Evolutionary conservation across 257 asterid species (phyloP).

Genomic region (Echites panduratus): DNA sequence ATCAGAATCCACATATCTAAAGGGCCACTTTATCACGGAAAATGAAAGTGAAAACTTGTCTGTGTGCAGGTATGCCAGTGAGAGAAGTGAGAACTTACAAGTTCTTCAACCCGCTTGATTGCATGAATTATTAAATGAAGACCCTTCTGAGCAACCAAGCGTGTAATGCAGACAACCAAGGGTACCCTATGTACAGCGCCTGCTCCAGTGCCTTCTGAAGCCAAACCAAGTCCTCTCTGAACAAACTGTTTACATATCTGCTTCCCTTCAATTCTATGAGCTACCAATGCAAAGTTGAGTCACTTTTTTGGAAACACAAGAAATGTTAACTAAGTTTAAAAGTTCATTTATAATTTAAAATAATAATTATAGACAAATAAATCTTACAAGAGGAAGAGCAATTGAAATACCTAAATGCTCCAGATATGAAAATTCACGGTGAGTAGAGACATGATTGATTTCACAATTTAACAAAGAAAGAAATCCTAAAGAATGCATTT

Average conservation of each 20-base stretch:
- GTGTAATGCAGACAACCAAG: slow-evolving; percentile 69
- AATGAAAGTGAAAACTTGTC: neutral
- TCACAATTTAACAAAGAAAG: neutral
- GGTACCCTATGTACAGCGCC: slow-evolving; percentile 37
- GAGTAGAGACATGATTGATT: neutral
- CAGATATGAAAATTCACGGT: neutral
- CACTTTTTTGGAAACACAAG: neutral
- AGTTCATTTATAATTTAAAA: slow-evolving; percentile 11
- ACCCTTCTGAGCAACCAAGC: slow-evolving; percentile 92
- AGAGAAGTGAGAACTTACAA: slow-evolving; percentile 37
- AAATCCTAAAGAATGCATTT: neutral
- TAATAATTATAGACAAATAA: neutral
- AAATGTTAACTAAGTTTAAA: slow-evolving; percentile 10
- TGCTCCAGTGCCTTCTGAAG: slow-evolving; percentile 27
- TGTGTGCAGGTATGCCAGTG: neutral
- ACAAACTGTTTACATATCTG: slow-evolving; percentile 69
- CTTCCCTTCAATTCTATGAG: slow-evolving; percentile 52
- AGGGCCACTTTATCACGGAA: neutral
- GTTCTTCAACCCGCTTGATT: slow-evolving; percentile 47
- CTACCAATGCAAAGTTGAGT: slow-evolving; percentile 26
- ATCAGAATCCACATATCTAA: neutral
- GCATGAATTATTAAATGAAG: slow-evolving; percentile 78
- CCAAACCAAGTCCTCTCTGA: slow-evolving; percentile 81
- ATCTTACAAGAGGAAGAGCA: neutral
- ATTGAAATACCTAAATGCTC: neutral